Evolutionary conservation across 2,329 filamentous ascomycete genomes (phyloP).

Genomic region (Aspergillus oerlinghausenensis): DNA sequence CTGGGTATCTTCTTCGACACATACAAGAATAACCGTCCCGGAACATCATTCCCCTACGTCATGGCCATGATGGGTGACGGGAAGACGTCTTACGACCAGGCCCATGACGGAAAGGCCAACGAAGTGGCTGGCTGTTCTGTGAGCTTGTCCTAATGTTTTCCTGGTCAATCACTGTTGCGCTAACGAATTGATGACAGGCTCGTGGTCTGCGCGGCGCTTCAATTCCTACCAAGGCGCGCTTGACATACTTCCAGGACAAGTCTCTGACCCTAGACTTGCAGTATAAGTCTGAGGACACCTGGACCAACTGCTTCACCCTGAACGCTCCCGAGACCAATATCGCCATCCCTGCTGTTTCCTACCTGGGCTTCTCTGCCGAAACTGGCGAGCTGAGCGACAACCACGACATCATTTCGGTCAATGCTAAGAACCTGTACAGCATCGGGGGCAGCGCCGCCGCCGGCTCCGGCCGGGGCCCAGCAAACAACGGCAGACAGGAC

Average conservation of each 20-base stretch:
- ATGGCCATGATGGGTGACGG: slow-evolving; percentile 99
- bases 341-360: slow-evolving; percentile 69
- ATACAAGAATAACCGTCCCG: slow-evolving; percentile 98
- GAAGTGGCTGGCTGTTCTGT: slow-evolving; percentile 91
- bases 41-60: slow-evolving; percentile 92
- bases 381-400: slow-evolving; percentile 96
- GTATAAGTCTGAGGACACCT: slow-evolving; percentile 86
- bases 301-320: slow-evolving; percentile 82
- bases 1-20: slow-evolving; percentile 96
- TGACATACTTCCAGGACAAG: slow-evolving; percentile 98
- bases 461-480: slow-evolving; percentile 18
- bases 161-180: not conserved
- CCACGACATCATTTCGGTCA: slow-evolving; percentile 88
- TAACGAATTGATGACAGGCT: slow-evolving; percentile 46
- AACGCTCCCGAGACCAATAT: slow-evolving; percentile 58
- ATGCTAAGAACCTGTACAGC: slow-evolving; percentile 83
- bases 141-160: slow-evolving; percentile 20
- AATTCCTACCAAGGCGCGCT: slow-evolving; percentile 74
- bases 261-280: slow-evolving; percentile 83
- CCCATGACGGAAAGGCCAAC: slow-evolving; percentile 86
- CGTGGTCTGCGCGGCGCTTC: slow-evolving; percentile 78
- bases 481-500: slow-evolving; percentile 21
- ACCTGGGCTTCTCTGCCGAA: slow-evolving; percentile 64
- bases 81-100: slow-evolving; percentile 82
- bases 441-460: slow-evolving; percentile 19